These are phyloP conservation scores for Musa acuminata DNA, from an alignment of 176 grass and related monocot genomes.

Conservation along the genomic window DNA sequence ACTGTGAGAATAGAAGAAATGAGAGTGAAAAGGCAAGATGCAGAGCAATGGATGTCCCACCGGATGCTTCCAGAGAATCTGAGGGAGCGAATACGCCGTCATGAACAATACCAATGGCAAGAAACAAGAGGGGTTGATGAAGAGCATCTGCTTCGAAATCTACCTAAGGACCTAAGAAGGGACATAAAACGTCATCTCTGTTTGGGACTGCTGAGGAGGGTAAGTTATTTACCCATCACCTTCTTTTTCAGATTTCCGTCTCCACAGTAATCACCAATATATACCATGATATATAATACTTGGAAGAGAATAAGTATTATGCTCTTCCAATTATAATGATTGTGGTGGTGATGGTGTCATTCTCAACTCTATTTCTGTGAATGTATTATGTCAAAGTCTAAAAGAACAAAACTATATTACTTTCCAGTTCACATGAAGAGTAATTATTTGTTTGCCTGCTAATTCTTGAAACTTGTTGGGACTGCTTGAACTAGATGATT, in stretches of 20 bases:
- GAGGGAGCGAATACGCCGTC: constrained; percentile 18
- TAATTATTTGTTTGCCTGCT: background rate
- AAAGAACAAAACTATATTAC: background rate
- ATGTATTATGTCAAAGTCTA: background rate
- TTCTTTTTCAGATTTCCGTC: too few relatives aligned
- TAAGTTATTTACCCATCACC: background rate
- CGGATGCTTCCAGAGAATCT: constrained; percentile 11
- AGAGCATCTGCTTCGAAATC: constrained; percentile 4
- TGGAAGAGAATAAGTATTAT: background rate
- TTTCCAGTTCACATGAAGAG: background rate
- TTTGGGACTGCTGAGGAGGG: constrained; percentile 1
- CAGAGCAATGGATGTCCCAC: constrained; percentile 20
- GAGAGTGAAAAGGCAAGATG: constrained; percentile 20
- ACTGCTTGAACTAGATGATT: too few relatives aligned
- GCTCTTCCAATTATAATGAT: background rate
- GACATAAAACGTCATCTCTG: constrained; percentile 20
- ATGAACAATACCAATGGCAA: constrained; percentile 16
- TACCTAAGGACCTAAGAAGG: constrained; percentile 13
- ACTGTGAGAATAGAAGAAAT: constrained; percentile 22
- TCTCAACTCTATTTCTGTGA: too few relatives aligned
- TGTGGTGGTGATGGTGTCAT: too few relatives aligned
- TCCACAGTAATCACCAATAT: background rate
- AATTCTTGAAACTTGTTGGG: background rate
- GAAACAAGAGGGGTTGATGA: constrained; percentile 19
- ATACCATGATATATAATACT: background rate